phyloP scores from a whole-genome alignment of 2,329 filamentous ascomycete genomes.

The Bipolaris zeicola region DNA sequence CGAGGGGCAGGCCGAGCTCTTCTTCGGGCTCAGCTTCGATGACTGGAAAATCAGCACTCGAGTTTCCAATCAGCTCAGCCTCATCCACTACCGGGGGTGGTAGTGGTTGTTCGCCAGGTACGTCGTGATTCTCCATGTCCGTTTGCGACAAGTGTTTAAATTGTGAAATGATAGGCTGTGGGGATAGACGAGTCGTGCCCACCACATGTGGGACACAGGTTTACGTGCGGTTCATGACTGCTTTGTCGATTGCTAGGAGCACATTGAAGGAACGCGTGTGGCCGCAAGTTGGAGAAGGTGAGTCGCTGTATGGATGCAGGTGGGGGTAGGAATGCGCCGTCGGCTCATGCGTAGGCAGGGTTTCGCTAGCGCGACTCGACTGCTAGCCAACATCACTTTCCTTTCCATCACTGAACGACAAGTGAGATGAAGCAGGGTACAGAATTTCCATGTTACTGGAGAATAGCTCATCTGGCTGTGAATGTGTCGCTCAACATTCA shows the following conservation, averaged over 20 bases:
- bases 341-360: constrained; percentile 22
- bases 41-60: constrained; percentile 37
- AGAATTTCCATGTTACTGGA: constrained; percentile 16
- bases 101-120: constrained; percentile 35
- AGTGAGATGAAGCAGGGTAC: neutral
- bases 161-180: constrained; percentile 19
- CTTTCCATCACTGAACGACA: neutral
- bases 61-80: constrained; percentile 44
- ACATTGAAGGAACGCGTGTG: neutral
- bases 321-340: constrained; percentile 15
- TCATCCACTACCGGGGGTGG: constrained; percentile 45
- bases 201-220: constrained; percentile 29
- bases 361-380: constrained; percentile 8
- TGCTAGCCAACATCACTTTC: neutral
- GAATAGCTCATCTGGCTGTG: constrained; percentile 2
- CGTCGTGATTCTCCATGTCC: constrained; percentile 36
- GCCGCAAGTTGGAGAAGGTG: constrained; percentile 10
- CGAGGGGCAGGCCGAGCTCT: constrained; percentile 43
- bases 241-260: neutral
- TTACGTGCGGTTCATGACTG: constrained; percentile 31
- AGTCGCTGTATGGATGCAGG: constrained; percentile 15
- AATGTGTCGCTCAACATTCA: constrained; percentile 15
- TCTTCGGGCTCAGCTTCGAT: constrained; percentile 41
- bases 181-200: constrained; percentile 20
- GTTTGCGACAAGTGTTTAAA: constrained; percentile 18